These are phyloP conservation scores for Acacia crassicarpa DNA, from an alignment of 306 rosid genomes.

Conservation along the genomic window DNA sequence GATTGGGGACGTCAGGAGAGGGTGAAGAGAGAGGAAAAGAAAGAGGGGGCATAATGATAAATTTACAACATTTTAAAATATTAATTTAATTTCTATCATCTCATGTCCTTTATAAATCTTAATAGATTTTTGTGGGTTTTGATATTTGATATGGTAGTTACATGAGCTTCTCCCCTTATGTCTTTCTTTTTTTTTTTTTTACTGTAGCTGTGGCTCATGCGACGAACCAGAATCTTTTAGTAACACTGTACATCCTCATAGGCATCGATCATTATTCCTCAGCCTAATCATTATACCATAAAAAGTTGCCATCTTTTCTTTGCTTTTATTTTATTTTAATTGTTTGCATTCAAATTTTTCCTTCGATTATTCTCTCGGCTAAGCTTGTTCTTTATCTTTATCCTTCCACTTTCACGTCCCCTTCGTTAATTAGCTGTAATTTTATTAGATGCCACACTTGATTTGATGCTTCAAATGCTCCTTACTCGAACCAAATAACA, in stretches of 20 bases:
- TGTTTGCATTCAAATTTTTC: not conserved
- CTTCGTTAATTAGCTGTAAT: not conserved
- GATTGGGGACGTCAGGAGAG: too few relatives aligned
- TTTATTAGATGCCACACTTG: not conserved
- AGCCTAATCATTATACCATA: not conserved
- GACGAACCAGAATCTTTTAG: not conserved
- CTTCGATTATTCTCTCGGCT: not conserved
- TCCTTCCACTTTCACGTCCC: not conserved
- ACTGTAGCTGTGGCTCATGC: not conserved
- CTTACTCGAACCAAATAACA: not conserved
- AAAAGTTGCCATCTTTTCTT: not conserved
- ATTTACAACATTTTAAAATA: too few relatives aligned
- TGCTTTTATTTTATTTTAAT: too few relatives aligned
- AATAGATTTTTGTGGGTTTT: too few relatives aligned
- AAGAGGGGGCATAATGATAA: too few relatives aligned
- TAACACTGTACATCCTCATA: not conserved
- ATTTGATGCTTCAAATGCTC: not conserved
- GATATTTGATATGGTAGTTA: too few relatives aligned
- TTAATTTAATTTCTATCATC: too few relatives aligned
- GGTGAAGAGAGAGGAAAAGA: too few relatives aligned
- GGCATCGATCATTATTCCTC: not conserved
- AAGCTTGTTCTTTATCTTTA: not conserved
- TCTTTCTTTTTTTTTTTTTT: too few relatives aligned
- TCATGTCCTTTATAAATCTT: too few relatives aligned
- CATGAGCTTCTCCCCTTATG: too few relatives aligned